A percentile compares a stretch with the other conserved stretches of the same genome.
Conservation (phyloP, 2,329 filamentous ascomycete species). For the Lecanicillium sp. region DNA sequence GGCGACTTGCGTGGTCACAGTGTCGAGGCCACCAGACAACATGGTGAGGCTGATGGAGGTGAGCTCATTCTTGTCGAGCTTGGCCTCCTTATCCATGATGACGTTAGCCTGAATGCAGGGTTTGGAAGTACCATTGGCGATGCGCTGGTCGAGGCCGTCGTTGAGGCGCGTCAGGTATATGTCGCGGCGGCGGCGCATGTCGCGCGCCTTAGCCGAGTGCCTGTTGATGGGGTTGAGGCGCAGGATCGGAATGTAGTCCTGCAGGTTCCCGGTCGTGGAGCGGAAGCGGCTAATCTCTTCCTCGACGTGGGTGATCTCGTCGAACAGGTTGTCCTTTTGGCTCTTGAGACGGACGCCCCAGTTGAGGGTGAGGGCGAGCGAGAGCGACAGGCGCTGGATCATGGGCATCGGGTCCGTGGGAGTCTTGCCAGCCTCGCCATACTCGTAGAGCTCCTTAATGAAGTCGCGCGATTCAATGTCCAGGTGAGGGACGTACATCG, state of each 20-base stretch:
- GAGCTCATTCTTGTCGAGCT: slow-evolving; percentile 55
- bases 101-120: slow-evolving; percentile 64
- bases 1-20: slow-evolving; percentile 58
- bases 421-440: slow-evolving; percentile 47
- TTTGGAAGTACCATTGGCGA: slow-evolving; percentile 53
- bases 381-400: slow-evolving; percentile 59
- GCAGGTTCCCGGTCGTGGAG: slow-evolving; percentile 54
- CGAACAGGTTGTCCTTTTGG: slow-evolving; percentile 54
- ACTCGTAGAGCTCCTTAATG: slow-evolving; percentile 52
- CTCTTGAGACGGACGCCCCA: slow-evolving; percentile 57
- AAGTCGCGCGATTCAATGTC: slow-evolving; percentile 59
- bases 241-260: slow-evolving; percentile 55
- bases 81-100: slow-evolving; percentile 57
- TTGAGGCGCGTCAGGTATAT: slow-evolving; percentile 54
- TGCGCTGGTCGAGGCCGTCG: slow-evolving; percentile 51
- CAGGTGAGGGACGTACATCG: slow-evolving; percentile 55
- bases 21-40: slow-evolving; percentile 62
- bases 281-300: slow-evolving; percentile 55
- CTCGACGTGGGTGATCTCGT: slow-evolving; percentile 58
- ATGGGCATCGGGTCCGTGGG: slow-evolving; percentile 61
- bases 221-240: slow-evolving; percentile 55
- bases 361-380: slow-evolving; percentile 58
- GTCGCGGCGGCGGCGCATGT: slow-evolving; percentile 55
- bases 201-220: slow-evolving; percentile 52
- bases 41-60: slow-evolving; percentile 63